Base-by-base conservation (phyloP, 2,329 filamentous ascomycete genomes). In the Pseudonectria foliicola region DNA sequence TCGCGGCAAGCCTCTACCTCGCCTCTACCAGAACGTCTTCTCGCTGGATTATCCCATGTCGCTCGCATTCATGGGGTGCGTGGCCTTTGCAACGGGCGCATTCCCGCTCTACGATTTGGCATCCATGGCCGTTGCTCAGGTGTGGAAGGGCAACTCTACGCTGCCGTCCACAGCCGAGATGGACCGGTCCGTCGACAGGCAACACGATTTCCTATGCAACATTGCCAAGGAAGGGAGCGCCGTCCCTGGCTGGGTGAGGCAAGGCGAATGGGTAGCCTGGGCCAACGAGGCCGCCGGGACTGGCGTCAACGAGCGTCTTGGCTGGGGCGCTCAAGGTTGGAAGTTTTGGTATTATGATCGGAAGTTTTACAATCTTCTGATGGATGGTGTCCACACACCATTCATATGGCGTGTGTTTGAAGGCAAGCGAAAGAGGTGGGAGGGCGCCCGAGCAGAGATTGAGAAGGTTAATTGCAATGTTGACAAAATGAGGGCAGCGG, bases 21-120 rank as follows among this genome's bases (percentile, higher is more conserved):
- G 58, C 1, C 50, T 70, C 2, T 70, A 64, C 34, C 59, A 61
- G 26, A 67, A 68, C 43, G 44, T 70, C 4, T 66, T 72, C 40
- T 66, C 67, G 2, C 54, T 65, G 0, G 48, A 58, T 15, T 49
- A 64, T 15, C 63, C 66, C 4, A 54, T 66, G 8, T 66, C 62
- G 7, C 54, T 71, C 4, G 70, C 64, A 0, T 61, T 69, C 33
- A 47, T 67, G 36, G 61, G 62, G 38, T 59, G 59, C 34, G 48
- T 55, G 7, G 54, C 56, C 6, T 56, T 61, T 25, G 50, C 54
- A 39, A 49, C 61, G 29, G 53, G 55, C 31, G 57, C 53, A 35
- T 62, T 40, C 14, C 54, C 56, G 10, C 48, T 66, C 7, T 56
- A 61, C 30, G 68, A 71, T 38, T 50, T 73, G 25, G 59, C 57